Evolutionary conservation across 2,329 filamentous ascomycete species (phyloP), one percentile per base, ranked within the genome.

Genomic region (Cladosporium sp.): DNA sequence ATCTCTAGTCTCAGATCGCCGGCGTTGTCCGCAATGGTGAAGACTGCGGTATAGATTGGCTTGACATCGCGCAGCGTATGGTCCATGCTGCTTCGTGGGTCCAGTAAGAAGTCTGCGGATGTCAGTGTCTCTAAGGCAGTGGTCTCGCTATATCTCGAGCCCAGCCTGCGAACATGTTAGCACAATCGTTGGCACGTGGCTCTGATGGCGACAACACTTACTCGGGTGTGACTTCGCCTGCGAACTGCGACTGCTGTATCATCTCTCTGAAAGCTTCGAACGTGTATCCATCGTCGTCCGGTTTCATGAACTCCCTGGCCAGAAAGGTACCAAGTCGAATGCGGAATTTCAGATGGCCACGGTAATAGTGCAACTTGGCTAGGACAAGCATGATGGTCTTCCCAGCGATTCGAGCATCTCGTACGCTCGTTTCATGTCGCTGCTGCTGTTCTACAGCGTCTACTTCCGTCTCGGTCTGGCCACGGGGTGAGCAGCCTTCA

Each of bases 291-390:
- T 51, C 64, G 15, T 65, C 62, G 15, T 63, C 61, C 12, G 62
- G 56, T 22, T 58, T 50, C 47, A 58, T 64, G 52, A 65, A 73
- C 17, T 60, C 60, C 1, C 43, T 60, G 9, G 73, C 54, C 15
- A 70, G 43, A 34, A 74, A 72, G 2, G 61, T 72, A 5, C 74
- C 74, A n/a, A 76, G 67, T 5, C 67, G 65, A 6, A 74, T 60
- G 14, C 72, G 70, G 45, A 76, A 59, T 2, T 66, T 63, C 28
- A 75, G 55, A 20, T 68, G 59, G 34, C 72, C 73, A 45, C 66
- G 68, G 51, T 70, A 72, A 57, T 67, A 73, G 42, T 70, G 69
- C 1, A 76, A 56, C 30, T 69, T 67, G 14, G 51, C 47, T 12
- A 75, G 60, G 7, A 60, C 62, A 15, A 65, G 64, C 3, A 68